These are phyloP conservation scores for Pyrenophora graminea DNA, from an alignment of 2,329 filamentous ascomycete genomes.

Conservation along the genomic window DNA sequence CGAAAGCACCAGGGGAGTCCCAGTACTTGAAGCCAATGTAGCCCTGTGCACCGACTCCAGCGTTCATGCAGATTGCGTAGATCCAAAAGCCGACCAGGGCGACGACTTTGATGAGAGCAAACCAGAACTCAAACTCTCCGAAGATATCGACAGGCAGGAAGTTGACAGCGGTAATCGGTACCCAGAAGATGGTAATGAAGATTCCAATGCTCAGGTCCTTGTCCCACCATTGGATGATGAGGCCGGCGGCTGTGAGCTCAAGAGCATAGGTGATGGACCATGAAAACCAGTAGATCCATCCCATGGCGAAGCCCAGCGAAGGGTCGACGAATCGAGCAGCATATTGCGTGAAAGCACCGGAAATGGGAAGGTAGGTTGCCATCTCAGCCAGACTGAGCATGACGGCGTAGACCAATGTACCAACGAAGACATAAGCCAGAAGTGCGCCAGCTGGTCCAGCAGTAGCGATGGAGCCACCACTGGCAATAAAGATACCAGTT, in stretches of 20 bases:
- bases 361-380: slow-evolving; percentile 75
- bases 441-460: slow-evolving; percentile 56
- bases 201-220: slow-evolving; percentile 66
- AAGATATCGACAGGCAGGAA: slow-evolving; percentile 73
- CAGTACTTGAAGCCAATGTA: slow-evolving; percentile 76
- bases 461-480: slow-evolving; percentile 52
- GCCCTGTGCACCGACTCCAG: slow-evolving; percentile 68
- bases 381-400: slow-evolving; percentile 70
- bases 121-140: slow-evolving; percentile 79
- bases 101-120: slow-evolving; percentile 75
- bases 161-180: slow-evolving; percentile 69
- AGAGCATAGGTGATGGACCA: slow-evolving; percentile 75
- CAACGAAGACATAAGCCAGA: slow-evolving; percentile 58
- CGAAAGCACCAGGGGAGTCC: slow-evolving; percentile 69
- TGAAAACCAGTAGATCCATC: slow-evolving; percentile 83
- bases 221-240: slow-evolving; percentile 79
- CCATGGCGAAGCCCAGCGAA: slow-evolving; percentile 75
- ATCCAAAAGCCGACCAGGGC: slow-evolving; percentile 77
- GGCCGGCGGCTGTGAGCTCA: slow-evolving; percentile 71
- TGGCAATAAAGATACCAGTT: slow-evolving; percentile 60
- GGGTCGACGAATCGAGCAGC: slow-evolving; percentile 75
- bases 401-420: slow-evolving; percentile 73
- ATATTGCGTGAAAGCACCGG: slow-evolving; percentile 77
- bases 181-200: slow-evolving; percentile 74
- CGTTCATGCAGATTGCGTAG: slow-evolving; percentile 75